Conservation (phyloP, 352 stramenopile species). For the Globisporangium cystogenes region DNA sequence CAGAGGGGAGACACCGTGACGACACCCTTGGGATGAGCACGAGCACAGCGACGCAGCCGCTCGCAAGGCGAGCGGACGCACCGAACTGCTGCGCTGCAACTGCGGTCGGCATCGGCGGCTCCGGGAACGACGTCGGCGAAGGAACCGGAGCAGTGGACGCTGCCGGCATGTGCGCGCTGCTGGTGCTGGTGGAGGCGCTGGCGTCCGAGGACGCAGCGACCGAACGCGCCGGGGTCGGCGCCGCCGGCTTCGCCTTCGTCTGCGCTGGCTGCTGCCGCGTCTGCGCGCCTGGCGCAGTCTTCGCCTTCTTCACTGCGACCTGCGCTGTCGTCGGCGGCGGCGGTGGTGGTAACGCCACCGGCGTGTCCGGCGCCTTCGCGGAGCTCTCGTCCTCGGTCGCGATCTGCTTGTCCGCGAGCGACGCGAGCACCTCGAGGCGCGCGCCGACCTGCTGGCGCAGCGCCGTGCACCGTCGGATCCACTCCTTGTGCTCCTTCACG, state of each 20-base stretch:
- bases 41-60: too few species aligned
- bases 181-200: conserved; percentile 3
- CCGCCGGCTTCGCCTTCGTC: conserved; percentile 6
- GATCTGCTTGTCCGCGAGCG: conserved; percentile 77
- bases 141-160: neutral
- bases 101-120: conserved; percentile 29
- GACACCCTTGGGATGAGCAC: neutral
- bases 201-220: neutral
- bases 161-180: neutral
- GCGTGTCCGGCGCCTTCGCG: neutral
- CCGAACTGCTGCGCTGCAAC: conserved; percentile 8
- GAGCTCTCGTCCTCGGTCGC: conserved; percentile 41
- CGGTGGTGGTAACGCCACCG: too few species aligned
- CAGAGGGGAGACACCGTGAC: neutral
- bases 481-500: conserved; percentile 63
- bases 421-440: conserved; percentile 67
- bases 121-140: conserved; percentile 33
- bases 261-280: conserved; percentile 7
- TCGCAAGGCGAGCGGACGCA: neutral
- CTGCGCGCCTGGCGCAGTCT: conserved; percentile 5
- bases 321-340: neutral
- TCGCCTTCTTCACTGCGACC: conserved; percentile 7
- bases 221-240: neutral
- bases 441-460: conserved; percentile 69
- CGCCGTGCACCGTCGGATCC: conserved; percentile 53